phyloP scores from a whole-genome alignment of 2,329 filamentous ascomycete genomes.

The Ophiostoma populinum region DNA sequence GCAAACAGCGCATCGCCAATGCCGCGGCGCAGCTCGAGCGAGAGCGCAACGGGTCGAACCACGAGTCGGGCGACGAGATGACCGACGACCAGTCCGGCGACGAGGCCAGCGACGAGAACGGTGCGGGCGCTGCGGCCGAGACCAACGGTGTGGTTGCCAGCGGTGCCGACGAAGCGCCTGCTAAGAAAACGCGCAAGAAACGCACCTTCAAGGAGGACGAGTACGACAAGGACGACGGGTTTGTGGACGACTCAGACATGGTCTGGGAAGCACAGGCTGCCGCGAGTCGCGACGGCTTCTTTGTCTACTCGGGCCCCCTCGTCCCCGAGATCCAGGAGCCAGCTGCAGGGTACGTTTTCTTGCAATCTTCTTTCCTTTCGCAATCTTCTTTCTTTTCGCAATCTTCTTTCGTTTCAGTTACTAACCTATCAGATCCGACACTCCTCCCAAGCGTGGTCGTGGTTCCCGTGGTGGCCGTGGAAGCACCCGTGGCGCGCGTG shows the following conservation, averaged over 20 bases:
- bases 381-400: conserved; percentile 16
- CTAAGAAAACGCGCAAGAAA: conserved; percentile 57
- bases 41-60: conserved; percentile 53
- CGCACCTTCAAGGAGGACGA: conserved; percentile 67
- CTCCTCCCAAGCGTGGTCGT: conserved; percentile 51
- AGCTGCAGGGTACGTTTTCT: conserved; percentile 29
- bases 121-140: conserved; percentile 37
- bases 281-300: conserved; percentile 90
- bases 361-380: conserved; percentile 8
- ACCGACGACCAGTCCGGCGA: conserved; percentile 55
- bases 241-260: conserved; percentile 85
- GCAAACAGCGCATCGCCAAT: conserved; percentile 79
- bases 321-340: conserved; percentile 74
- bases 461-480: conserved; percentile 27
- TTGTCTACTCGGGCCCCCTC: conserved; percentile 88
- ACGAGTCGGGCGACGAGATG: conserved; percentile 67
- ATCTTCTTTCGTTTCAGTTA: conserved; percentile 12
- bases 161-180: conserved; percentile 40
- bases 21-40: conserved; percentile 76
- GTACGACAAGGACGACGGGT: conserved; percentile 69
- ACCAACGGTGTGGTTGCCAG: conserved; percentile 24
- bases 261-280: conserved; percentile 92
- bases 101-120: conserved; percentile 79
- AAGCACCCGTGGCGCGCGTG: conserved; percentile 27
- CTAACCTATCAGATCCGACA: conserved; percentile 41